A percentile compares a stretch with the other conserved stretches of the same genome.
These are phyloP conservation scores for Aquilaria yunnanensis DNA, from an alignment of 345 rosid genomes.

Conservation along the genomic window DNA sequence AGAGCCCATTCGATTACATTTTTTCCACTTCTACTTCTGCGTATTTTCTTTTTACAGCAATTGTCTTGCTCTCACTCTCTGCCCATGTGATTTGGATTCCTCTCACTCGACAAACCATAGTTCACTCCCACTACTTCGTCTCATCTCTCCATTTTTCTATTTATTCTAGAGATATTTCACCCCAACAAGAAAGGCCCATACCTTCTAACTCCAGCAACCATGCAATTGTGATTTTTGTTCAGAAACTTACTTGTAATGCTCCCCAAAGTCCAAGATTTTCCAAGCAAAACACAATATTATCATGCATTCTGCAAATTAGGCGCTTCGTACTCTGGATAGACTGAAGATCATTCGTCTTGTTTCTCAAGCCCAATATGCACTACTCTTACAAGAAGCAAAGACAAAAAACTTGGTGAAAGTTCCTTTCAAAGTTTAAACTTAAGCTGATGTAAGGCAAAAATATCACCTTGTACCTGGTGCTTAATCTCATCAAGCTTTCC, in stretches of 20 bases:
- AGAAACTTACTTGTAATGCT: constrained; percentile 58
- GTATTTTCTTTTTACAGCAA: too few relatives aligned
- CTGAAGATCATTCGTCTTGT: constrained; percentile 39
- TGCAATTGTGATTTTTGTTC: constrained; percentile 9
- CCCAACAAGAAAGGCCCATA: too few relatives aligned
- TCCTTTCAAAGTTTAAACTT: constrained; percentile 14
- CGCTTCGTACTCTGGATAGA: constrained; percentile 46
- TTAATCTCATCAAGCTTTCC: constrained; percentile 46
- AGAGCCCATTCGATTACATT: too few relatives aligned
- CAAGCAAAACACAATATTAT: constrained; percentile 52
- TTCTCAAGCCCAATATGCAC: constrained; percentile 53
- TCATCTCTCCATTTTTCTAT: too few relatives aligned
- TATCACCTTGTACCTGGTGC: constrained; percentile 40
- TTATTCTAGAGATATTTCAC: too few relatives aligned
- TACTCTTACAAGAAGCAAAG: constrained; percentile 33
- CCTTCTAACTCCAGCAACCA: constrained; percentile 1
- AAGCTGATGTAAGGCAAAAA: constrained; percentile 10
- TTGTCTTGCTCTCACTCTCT: too few relatives aligned
- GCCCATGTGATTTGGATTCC: too few relatives aligned
- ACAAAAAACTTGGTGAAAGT: constrained; percentile 8
- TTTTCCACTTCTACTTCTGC: too few relatives aligned
- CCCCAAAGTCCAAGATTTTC: constrained; percentile 82
- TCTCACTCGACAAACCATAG: too few relatives aligned
- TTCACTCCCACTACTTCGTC: too few relatives aligned
- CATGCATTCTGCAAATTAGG: constrained; percentile 57